Base-by-base conservation (phyloP, 495 filamentous ascomycete species). In the Aspergillus haitiensis region DNA sequence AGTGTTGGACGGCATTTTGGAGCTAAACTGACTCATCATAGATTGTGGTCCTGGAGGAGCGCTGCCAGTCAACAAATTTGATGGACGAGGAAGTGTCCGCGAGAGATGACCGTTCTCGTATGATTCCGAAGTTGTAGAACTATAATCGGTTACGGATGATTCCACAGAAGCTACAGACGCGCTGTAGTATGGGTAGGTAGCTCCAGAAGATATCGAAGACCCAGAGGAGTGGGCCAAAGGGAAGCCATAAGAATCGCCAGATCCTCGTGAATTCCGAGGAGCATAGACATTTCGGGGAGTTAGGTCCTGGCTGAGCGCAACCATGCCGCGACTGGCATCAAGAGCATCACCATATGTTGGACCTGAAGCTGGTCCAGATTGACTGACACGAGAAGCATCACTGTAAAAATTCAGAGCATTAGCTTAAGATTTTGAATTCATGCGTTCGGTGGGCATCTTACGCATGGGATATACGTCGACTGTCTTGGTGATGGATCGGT, bases 1-100 rank as follows among this genome's bases (percentile, higher is more conserved):
- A 32, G 94, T 92, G 76, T 90, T 95, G 21, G 92, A 93, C 9
- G 91, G 90, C 49, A 97, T 87, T 72, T 97, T 98, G 46, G 94
- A 97, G 79, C 91, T 97, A 79, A 98, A 98, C 62, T 95, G 93
- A 49, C 90, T 86, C 94, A 98, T 98, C 91, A 98, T 97, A 4
- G 92, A 93, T 69, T 94, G 90, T 12, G 92, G 93, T 34, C 92
- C 92, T 0, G 91, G 91, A 34, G 91, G 91, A 6, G 80, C 78
- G 60, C 78, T 74, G 55, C 81, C 84, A 48, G 82, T 80, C 59
- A 96, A 76, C 35, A 95, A 77, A 37, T 80, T 84, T 16, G 84
- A 83, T 7, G 93, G 91, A 60, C 91, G 82, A 3, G 93, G 93
- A 2, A 97, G 80, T 9, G 93, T 93, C 46, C 92, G 84, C 48